phyloP scores from a whole-genome alignment of 1,284 basidiomycete species.

The Phellopilus nigrolimitatus region DNA sequence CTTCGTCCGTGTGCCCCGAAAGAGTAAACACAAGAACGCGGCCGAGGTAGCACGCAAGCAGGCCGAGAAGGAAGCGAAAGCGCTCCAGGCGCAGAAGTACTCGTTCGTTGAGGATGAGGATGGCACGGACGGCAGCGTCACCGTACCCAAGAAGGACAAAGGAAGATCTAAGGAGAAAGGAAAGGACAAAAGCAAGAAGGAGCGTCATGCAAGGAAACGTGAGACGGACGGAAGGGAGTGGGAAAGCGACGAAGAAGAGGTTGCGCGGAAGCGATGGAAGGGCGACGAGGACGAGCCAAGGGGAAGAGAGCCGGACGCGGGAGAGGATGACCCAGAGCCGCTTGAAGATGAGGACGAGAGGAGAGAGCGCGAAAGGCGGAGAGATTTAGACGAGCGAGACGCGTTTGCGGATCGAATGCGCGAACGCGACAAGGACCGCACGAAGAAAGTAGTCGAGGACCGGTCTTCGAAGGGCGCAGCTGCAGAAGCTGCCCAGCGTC shows the following conservation, averaged over 20 bases:
- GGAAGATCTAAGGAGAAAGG: slow-evolving; percentile 45
- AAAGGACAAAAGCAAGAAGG: slow-evolving; percentile 44
- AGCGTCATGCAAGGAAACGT: slow-evolving; percentile 70
- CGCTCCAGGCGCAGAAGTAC: slow-evolving; percentile 71
- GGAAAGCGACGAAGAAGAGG: slow-evolving; percentile 86
- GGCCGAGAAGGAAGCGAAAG: slow-evolving; percentile 66
- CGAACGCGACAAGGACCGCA: slow-evolving; percentile 78
- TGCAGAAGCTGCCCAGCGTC: slow-evolving; percentile 77
- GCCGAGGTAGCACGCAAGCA: slow-evolving; percentile 51
- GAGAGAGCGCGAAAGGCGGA: slow-evolving; percentile 69
- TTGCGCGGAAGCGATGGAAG: slow-evolving; percentile 60
- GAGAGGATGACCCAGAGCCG: slow-evolving; percentile 43
- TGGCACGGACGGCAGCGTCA: slow-evolving; percentile 43
- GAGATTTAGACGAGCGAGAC: slow-evolving; percentile 85
- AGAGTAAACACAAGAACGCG: slow-evolving; percentile 59
- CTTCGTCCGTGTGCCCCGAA: slow-evolving; percentile 71
- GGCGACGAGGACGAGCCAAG: slow-evolving; percentile 35
- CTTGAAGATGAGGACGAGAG: slow-evolving; percentile 68
- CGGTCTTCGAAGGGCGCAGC: slow-evolving; percentile 79
- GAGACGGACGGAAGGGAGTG: slow-evolving; percentile 77
- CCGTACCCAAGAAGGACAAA: slow-evolving; percentile 30
- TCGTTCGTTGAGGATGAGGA: slow-evolving; percentile 78
- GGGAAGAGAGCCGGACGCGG: slow-evolving; percentile 31
- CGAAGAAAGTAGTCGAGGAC: slow-evolving; percentile 92
- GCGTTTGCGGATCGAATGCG: slow-evolving; percentile 88